Evolutionary conservation across 2,329 filamentous ascomycete genomes (phyloP).

Genomic region (Coleophoma cylindrospora): DNA sequence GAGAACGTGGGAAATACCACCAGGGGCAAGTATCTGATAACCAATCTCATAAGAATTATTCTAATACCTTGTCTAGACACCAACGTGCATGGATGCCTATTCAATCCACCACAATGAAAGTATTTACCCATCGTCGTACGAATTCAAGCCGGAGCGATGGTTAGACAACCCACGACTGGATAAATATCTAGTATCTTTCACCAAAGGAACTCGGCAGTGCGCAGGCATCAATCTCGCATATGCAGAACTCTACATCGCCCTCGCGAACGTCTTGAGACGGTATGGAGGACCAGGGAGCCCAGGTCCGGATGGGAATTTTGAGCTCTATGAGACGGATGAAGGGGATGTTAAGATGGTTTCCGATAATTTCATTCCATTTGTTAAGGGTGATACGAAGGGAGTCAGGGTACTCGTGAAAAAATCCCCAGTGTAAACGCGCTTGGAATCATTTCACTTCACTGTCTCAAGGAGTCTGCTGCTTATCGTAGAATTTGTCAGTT

Average conservation of each 20-base stretch:
- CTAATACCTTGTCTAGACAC: slow-evolving; percentile 13
- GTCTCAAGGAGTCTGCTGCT: no score
- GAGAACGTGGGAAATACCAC: slow-evolving; percentile 25
- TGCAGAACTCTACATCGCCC: slow-evolving; percentile 23
- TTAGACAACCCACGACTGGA: slow-evolving; percentile 15
- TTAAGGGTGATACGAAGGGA: slow-evolving; percentile 3
- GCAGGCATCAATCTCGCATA: slow-evolving; percentile 23
- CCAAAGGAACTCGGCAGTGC: slow-evolving; percentile 19
- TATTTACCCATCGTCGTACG: slow-evolving; percentile 26
- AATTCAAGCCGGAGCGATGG: slow-evolving; percentile 33
- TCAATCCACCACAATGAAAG: slow-evolving; percentile 26
- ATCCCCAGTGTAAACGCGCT: background rate
- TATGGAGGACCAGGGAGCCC: no score
- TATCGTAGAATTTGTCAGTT: no score
- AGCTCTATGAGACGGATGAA: slow-evolving; percentile 2
- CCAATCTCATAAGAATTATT: no score
- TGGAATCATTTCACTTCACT: no score
- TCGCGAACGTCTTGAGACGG: slow-evolving; percentile 20
- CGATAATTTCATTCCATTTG: slow-evolving; percentile 6
- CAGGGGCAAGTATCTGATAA: slow-evolving; percentile 15
- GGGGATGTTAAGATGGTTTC: slow-evolving; percentile 3
- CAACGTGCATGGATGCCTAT: slow-evolving; percentile 29
- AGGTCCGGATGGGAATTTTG: background rate
- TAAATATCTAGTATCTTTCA: slow-evolving; percentile 20
- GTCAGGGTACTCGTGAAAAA: background rate